Conservation (phyloP, 202 grass and related monocot species). For the Setaria viridis region DNA sequence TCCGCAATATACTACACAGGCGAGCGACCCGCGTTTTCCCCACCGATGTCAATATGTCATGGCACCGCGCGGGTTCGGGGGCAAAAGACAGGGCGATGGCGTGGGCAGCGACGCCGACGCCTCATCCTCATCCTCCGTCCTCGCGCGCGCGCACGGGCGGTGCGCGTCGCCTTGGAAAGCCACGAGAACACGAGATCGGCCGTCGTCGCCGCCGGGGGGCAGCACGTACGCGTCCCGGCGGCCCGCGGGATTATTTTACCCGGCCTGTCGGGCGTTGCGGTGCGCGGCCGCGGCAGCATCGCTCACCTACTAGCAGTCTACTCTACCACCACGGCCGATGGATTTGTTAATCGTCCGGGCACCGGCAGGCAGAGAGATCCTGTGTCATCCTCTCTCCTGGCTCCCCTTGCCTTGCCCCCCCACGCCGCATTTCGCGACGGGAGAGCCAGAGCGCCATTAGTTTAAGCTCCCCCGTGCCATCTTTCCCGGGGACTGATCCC, state of each 20-base stretch:
- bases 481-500: constrained; percentile 15
- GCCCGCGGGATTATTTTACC: constrained; percentile 19
- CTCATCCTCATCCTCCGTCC: neutral
- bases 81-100: neutral
- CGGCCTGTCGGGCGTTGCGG: constrained; percentile 52
- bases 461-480: constrained; percentile 39
- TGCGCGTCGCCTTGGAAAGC: neutral
- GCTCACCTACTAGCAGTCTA: neutral
- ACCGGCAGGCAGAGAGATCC: constrained; percentile 19
- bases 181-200: neutral
- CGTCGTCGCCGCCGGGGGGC: constrained; percentile 25
- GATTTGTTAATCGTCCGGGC: constrained; percentile 1
- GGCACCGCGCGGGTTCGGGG: neutral
- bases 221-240: neutral
- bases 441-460: neutral
- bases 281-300: constrained; percentile 24
- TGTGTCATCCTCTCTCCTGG: neutral
- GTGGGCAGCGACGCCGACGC: constrained; percentile 12
- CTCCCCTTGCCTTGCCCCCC: neutral
- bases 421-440: constrained; percentile 17
- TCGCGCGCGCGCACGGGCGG: constrained; percentile 17
- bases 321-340: neutral
- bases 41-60: neutral
- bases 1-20: too few species aligned
- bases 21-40: neutral